Conservation (phyloP, 192 early-diverging fungal genomes). For the Coemansia sp. region DNA sequence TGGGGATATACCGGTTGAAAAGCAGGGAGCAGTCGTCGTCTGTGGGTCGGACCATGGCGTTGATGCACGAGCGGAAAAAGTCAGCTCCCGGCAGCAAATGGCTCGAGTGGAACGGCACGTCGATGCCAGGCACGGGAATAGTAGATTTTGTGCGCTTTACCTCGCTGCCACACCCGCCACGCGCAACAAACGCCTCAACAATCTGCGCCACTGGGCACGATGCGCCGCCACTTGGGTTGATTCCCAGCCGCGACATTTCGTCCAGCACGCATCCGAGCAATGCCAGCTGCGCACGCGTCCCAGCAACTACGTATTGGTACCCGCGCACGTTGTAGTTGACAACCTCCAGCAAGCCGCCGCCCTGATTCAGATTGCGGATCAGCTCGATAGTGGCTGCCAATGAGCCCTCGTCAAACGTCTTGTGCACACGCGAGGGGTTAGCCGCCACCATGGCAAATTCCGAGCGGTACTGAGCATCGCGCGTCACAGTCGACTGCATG, state of each 20-base stretch:
- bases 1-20: slow-evolving; percentile 88
- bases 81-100: slow-evolving; percentile 85
- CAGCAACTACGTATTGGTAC: slow-evolving; percentile 95
- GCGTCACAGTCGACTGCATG: slow-evolving; percentile 92
- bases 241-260: slow-evolving; percentile 63
- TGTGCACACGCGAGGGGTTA: slow-evolving; percentile 85
- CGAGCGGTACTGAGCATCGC: slow-evolving; percentile 77
- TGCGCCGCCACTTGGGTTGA: slow-evolving; percentile 14
- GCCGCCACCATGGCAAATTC: slow-evolving; percentile 95
- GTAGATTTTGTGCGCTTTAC: slow-evolving; percentile 83
- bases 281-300: slow-evolving; percentile 74
- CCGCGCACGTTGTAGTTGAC: slow-evolving; percentile 98
- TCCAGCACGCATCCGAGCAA: slow-evolving; percentile 78
- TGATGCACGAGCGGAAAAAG: slow-evolving; percentile 85
- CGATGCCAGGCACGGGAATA: slow-evolving; percentile 87
- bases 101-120: slow-evolving; percentile 96
- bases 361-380: slow-evolving; percentile 48
- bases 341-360: slow-evolving; percentile 80
- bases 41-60: slow-evolving; percentile 74
- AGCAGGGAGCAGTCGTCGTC: slow-evolving; percentile 72
- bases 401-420: slow-evolving; percentile 71
- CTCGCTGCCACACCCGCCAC: slow-evolving; percentile 58
- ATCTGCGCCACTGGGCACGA: slow-evolving; percentile 63
- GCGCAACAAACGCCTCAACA: slow-evolving; percentile 52
- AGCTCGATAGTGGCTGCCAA: slow-evolving; percentile 62